phyloP scores from a whole-genome alignment of 495 filamentous ascomycete genomes.

The Podospora fimiseda region DNA sequence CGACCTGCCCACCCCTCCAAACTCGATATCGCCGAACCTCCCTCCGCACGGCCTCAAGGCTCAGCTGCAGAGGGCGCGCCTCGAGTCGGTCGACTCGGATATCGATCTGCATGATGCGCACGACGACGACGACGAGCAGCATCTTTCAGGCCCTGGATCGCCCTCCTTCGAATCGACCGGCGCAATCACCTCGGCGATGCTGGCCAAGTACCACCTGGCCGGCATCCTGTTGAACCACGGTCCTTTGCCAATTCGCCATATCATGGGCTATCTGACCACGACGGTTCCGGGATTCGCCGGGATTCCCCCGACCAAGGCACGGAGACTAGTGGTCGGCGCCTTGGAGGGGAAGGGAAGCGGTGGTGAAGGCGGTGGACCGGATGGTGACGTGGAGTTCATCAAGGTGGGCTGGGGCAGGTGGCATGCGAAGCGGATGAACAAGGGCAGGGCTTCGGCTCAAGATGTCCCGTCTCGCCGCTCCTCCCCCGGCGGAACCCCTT shows the following conservation, averaged over 20 bases:
- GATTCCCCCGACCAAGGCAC: slow-evolving; percentile 86
- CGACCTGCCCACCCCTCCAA: slow-evolving; percentile 85
- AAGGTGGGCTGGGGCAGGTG: slow-evolving; percentile 98
- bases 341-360: slow-evolving; percentile 67
- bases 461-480: slow-evolving; percentile 39
- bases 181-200: slow-evolving; percentile 75
- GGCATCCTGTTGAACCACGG: slow-evolving; percentile 85
- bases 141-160: slow-evolving; percentile 41
- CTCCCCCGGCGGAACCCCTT: slow-evolving; percentile 46
- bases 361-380: slow-evolving; percentile 56
- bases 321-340: slow-evolving; percentile 78
- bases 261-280: slow-evolving; percentile 88
- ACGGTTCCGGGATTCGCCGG: slow-evolving; percentile 88
- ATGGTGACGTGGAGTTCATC: slow-evolving; percentile 81
- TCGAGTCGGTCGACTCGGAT: slow-evolving; percentile 76
- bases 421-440: slow-evolving; percentile 72
- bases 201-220: slow-evolving; percentile 88
- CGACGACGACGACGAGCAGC: slow-evolving; percentile 53
- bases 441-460: slow-evolving; percentile 40
- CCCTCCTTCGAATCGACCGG: slow-evolving; percentile 65
- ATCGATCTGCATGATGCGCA: slow-evolving; percentile 70
- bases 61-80: slow-evolving; percentile 52
- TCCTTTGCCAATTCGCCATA: slow-evolving; percentile 85
- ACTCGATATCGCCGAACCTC: slow-evolving; percentile 88
- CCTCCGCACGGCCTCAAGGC: slow-evolving; percentile 70